Evolutionary conservation across 164 flowering plant genomes (phyloP).

Genomic region (Nelumbo lutea): DNA sequence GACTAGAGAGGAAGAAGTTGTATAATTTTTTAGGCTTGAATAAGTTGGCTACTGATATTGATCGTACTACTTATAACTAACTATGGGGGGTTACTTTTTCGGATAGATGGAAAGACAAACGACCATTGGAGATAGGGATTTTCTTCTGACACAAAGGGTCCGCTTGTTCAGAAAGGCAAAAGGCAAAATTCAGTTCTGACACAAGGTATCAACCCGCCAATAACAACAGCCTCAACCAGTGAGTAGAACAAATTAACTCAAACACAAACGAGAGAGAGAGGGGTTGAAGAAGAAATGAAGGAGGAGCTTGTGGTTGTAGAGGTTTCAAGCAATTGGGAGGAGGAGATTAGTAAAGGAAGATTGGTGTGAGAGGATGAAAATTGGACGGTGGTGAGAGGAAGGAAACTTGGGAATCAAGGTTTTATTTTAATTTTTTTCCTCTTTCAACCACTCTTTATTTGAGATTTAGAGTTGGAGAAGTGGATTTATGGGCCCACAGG

Average conservation of each 20-base stretch:
- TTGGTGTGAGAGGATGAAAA: conserved; percentile 18
- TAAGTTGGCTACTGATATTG: neutral
- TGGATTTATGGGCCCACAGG: conserved; percentile 35
- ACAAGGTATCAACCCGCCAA: conserved; percentile 15
- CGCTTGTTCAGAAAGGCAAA: conserved; percentile 28
- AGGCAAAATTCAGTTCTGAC: conserved; percentile 29
- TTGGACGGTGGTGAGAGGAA: conserved; percentile 26
- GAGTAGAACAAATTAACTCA: neutral
- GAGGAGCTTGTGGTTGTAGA: neutral
- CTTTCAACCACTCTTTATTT: neutral
- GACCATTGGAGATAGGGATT: conserved; percentile 18
- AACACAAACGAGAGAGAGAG: conserved; percentile 4
- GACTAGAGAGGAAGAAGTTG: neutral
- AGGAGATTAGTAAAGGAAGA: neutral
- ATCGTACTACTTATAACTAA: conserved; percentile 11
- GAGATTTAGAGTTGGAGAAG: conserved; percentile 33
- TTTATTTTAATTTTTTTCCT: conserved; percentile 5
- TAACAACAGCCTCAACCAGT: neutral
- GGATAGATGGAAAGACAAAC: conserved; percentile 7
- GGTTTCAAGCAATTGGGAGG: neutral
- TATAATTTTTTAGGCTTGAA: neutral
- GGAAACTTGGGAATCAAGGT: conserved; percentile 25
- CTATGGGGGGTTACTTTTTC: conserved; percentile 6
- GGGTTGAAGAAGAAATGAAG: conserved; percentile 1
- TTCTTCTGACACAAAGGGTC: conserved; percentile 52